Evolutionary conservation across 2,329 filamentous ascomycete genomes (phyloP).

Genomic region (Grosmannia serpens): DNA sequence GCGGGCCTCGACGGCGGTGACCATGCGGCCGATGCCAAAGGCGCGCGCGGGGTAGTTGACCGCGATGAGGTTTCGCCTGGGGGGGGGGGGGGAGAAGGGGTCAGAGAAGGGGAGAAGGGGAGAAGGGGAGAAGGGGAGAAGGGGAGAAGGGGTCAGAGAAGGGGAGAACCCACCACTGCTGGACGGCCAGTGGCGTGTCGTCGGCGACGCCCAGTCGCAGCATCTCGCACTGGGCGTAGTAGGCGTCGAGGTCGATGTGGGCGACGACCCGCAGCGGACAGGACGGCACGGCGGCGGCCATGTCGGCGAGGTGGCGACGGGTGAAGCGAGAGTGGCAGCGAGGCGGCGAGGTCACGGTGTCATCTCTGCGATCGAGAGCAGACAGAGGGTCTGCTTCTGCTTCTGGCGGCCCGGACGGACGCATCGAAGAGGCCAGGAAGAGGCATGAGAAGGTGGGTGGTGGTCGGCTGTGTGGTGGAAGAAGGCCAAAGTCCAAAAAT

Average conservation of each 20-base stretch:
- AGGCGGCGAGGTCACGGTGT: neutral
- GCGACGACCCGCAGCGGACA: constrained; percentile 79
- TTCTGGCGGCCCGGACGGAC: neutral
- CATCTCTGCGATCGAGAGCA: neutral
- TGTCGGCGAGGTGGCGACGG: constrained; percentile 67
- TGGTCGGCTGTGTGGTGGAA: neutral
- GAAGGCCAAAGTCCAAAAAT: neutral
- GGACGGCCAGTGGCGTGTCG: constrained; percentile 76
- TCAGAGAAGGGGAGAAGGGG: neutral
- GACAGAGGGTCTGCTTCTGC: neutral
- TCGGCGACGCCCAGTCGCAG: constrained; percentile 65
- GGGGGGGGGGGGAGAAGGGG: neutral
- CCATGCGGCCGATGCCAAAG: constrained; percentile 69
- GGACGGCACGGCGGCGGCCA: constrained; percentile 57
- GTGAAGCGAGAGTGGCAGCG: constrained; percentile 64
- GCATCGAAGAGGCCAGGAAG: neutral
- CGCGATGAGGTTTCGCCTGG: constrained; percentile 80
- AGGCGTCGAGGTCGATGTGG: constrained; percentile 92
- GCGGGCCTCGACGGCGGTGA: constrained; percentile 68
- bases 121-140: neutral
- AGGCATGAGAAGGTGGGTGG: neutral
- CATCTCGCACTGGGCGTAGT: constrained; percentile 96
- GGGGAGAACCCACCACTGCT: constrained; percentile 57
- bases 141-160: neutral
- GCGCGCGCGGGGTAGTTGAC: constrained; percentile 87